Evolutionary conservation across 176 grass and related monocot genomes (phyloP), one percentile per base, ranked within the genome.

Genomic region (Aegilops tauschii): DNA sequence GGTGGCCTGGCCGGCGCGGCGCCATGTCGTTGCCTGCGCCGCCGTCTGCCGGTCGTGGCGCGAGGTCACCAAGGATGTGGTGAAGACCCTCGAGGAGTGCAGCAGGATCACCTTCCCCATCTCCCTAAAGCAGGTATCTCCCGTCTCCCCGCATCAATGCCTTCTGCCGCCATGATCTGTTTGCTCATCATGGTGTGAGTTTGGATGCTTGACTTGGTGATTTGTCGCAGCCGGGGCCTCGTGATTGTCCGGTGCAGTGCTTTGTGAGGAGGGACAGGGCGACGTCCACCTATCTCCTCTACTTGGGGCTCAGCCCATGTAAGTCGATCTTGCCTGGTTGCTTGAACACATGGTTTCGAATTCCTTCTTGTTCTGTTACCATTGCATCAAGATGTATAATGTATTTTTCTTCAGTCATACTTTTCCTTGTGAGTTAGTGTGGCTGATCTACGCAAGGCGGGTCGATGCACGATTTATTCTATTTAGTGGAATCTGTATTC

Each of bases 91-190:
- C 5, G 90, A 96, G 89, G 92, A 96, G 78, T 99, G 92, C 4
- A 90, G 92, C 69, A 91, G 90, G 76, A 94, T 99, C 88, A 97
- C 97, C 73, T 99, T 99, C 68, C 97, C 97, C 66, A 94, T 99
- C 82, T 96, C 97, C 86, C 97, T 99, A 63, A 97, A 97, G 80
- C 97, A 99, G 94, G 97, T 80, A 29, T 49, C 49, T 88, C 21
- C 27, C 1, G 10, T 84, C 32, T 52, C 59, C 85, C 23, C 3
- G 8, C 36, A 59, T 69, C 5, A 50, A 34, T 84, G 29, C 6
- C 80, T 37, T 59, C 86, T 80, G 13, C 30, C 59, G 20, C 27
- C 37, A 50, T 74, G 36, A 54, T 50, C 21, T 85, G 5, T 85
- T 80, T 81, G 23, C 31, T 77, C 9, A 27, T 50, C 32, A 34